Conservation (phyloP, 495 filamentous ascomycete genomes). For the Aspergillus saccharolyticus region DNA sequence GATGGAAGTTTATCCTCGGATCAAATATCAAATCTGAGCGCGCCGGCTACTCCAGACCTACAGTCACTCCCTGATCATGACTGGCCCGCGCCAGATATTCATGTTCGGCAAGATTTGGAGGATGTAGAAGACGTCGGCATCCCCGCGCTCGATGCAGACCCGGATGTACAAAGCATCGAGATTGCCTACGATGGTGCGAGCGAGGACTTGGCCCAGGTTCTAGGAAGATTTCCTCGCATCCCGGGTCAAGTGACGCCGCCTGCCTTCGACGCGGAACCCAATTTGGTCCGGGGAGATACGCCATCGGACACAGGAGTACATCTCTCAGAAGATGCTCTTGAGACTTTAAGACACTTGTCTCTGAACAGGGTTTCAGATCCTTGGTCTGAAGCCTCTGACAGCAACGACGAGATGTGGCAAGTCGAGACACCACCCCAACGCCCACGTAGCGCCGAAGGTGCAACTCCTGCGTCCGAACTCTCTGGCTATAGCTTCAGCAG, state of each 20-base stretch:
- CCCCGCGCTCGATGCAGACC: constrained; percentile 4
- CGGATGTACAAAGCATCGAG: constrained; percentile 28
- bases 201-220: constrained; percentile 37
- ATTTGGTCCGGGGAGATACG: constrained; percentile 26
- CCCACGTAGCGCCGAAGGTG: constrained; percentile 39
- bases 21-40: constrained; percentile 71
- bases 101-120: constrained; percentile 26
- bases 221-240: constrained; percentile 35
- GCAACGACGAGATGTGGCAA: constrained; percentile 46
- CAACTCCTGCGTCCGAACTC: constrained; percentile 42
- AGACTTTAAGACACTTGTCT: constrained; percentile 70
- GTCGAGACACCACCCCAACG: constrained; percentile 25
- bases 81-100: constrained; percentile 35
- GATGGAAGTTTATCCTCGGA: constrained; percentile 85
- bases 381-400: constrained; percentile 44
- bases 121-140: constrained; percentile 7
- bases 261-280: constrained; percentile 21
- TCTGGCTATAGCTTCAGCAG: constrained; percentile 57
- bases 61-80: constrained; percentile 49
- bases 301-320: constrained; percentile 62
- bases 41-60: constrained; percentile 73
- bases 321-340: constrained; percentile 71
- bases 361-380: constrained; percentile 46
- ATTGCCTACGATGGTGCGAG: constrained; percentile 32
- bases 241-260: constrained; percentile 21